A percentile compares a stretch with the other conserved stretches of the same genome.
Conservation (phyloP, 495 filamentous ascomycete species). For the Penicillium desertorum region DNA sequence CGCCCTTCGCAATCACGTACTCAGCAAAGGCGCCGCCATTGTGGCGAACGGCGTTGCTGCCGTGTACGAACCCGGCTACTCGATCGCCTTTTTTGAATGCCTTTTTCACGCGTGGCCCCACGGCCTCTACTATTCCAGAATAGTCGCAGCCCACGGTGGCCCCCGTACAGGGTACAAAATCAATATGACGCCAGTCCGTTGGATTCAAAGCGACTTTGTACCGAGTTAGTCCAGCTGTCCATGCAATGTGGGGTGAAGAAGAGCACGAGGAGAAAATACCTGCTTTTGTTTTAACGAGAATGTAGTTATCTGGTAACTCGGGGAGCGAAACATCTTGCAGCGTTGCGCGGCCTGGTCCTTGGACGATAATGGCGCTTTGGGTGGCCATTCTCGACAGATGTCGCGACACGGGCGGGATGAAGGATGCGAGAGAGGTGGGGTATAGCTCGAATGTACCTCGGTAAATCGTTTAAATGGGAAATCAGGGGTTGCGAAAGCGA, state of each 20-base stretch:
- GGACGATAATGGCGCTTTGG: slow-evolving; percentile 20
- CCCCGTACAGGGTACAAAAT: slow-evolving; percentile 26
- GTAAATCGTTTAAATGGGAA: slow-evolving; percentile 9
- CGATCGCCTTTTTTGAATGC: slow-evolving; percentile 46
- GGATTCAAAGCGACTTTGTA: slow-evolving; percentile 52
- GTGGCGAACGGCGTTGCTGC: slow-evolving; percentile 43
- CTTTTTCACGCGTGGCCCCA: slow-evolving; percentile 47
- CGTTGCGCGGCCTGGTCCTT: slow-evolving; percentile 15
- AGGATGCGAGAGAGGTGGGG: neutral
- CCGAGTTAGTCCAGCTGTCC: slow-evolving; percentile 9
- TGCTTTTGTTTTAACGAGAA: slow-evolving; percentile 47
- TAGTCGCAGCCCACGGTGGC: slow-evolving; percentile 55
- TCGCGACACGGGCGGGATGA: neutral
- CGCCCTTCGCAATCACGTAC: slow-evolving; percentile 49
- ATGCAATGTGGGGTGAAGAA: neutral
- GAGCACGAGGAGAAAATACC: slow-evolving; percentile 4
- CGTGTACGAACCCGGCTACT: slow-evolving; percentile 50
- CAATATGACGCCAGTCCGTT: slow-evolving; percentile 55
- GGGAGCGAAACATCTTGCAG: slow-evolving; percentile 30
- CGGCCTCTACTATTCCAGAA: slow-evolving; percentile 52
- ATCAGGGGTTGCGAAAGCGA: neutral
- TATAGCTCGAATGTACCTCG: neutral
- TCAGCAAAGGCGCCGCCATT: slow-evolving; percentile 55
- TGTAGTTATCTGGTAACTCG: slow-evolving; percentile 35
- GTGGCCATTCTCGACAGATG: slow-evolving; percentile 14